These are phyloP conservation scores for Haematococcus lacustris DNA, from an alignment of 139 green algal species.

Conservation along the genomic window DNA sequence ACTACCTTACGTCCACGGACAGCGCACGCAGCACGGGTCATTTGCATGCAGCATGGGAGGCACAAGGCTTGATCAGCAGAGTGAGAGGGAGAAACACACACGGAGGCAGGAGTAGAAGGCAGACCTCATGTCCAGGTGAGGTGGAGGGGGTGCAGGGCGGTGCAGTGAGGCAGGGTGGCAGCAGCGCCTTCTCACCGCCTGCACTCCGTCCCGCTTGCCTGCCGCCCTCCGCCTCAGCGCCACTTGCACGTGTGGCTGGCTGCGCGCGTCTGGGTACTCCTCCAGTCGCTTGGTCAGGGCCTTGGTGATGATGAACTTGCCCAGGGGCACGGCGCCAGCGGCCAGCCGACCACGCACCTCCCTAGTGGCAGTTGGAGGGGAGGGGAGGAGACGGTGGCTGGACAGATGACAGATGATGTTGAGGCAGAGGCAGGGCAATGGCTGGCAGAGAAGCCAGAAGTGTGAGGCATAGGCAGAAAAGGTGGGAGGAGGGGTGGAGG, in stretches of 20 bases:
- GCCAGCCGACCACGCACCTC: neutral
- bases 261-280: conserved; percentile 92
- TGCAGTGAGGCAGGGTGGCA: neutral
- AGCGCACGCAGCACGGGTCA: neutral
- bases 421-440: too few relatives aligned
- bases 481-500: too few relatives aligned
- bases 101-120: too few relatives aligned
- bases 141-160: too few relatives aligned
- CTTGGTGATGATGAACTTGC: conserved; percentile 95
- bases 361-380: too few relatives aligned
- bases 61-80: conserved; percentile 5
- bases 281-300: conserved; percentile 89
- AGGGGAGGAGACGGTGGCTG: too few relatives aligned
- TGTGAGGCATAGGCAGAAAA: too few relatives aligned
- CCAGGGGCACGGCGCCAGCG: conserved; percentile 53
- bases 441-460: too few relatives aligned
- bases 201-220: conserved; percentile 73
- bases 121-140: too few relatives aligned
- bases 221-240: conserved; percentile 66
- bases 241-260: conserved; percentile 94
- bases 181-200: conserved; percentile 29
- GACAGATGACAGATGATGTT: too few relatives aligned
- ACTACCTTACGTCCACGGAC: neutral
- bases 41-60: neutral
- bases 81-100: too few relatives aligned